phyloP scores from a whole-genome alignment of 176 grass and related monocot species.

The Paspalum notatum region DNA sequence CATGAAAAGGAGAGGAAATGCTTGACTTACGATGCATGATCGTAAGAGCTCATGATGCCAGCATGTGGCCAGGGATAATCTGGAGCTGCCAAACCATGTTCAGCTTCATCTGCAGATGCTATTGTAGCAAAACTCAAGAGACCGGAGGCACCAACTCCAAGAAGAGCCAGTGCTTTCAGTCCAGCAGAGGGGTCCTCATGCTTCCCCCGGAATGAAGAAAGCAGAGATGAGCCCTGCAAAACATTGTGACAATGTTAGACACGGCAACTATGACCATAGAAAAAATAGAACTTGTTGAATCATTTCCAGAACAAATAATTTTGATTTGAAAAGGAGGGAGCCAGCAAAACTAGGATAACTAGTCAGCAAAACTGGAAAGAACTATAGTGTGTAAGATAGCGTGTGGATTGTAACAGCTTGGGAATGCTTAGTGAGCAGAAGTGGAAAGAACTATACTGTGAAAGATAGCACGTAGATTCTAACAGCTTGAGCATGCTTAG shows the following conservation, averaged over 20 bases:
- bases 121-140: conserved; percentile 75
- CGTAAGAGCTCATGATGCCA: conserved; percentile 97
- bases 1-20: neutral
- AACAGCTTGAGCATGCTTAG: conserved; percentile 11
- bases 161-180: conserved; percentile 70
- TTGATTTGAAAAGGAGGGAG: neutral
- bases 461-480: neutral
- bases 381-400: no score
- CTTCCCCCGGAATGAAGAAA: conserved; percentile 60
- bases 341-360: neutral
- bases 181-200: conserved; percentile 69
- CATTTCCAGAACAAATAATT: neutral
- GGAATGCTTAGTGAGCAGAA: neutral
- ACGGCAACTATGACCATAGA: neutral
- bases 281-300: neutral
- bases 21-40: conserved; percentile 88
- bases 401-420: no score
- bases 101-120: conserved; percentile 92
- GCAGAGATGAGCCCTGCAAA: conserved; percentile 61
- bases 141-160: conserved; percentile 84
- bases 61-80: conserved; percentile 95
- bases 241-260: conserved; percentile 14
- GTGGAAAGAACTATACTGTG: neutral
- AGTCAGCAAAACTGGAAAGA: neutral
- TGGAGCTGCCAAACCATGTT: conserved; percentile 80